Evolutionary conservation across 2,329 filamentous ascomycete species (phyloP), one percentile per base, ranked within the genome.

Genomic region (Pezicula radicicola): DNA sequence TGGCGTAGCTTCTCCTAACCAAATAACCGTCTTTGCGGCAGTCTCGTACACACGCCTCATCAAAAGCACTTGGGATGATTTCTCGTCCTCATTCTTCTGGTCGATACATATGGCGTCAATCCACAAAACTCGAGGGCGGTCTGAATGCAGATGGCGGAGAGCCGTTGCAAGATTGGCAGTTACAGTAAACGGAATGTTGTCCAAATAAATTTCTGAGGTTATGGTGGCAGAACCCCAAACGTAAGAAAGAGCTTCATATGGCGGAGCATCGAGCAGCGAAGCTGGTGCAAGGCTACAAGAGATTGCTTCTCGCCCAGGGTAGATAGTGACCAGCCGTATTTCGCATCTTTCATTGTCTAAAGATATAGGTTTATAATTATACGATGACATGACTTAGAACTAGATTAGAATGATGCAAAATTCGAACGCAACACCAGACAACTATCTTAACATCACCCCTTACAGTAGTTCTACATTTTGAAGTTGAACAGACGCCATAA

Each of bases 1-100:
- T n/a, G 15, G 27, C 57, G 36, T 30, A 9, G 8, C 28, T 30
- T 30, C 28, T 30, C 28, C 44, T 3, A 52, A 44, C 44, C 45
- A 52, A 18, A 46, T 45, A 10, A 48, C 30, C 13, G 41, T 30
- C 5, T 40, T 16, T 12, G 16, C 16, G 2, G 50, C 50, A 9
- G 19, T 48, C 6, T 16, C 16, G 27, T 48, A 52, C 16, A 52
- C 41, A 3, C 25, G 21, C 36, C 50, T 25, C 50, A 52, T 52
- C 21, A 52, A 30, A 19, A 13, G 16, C 7, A 52, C 50, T 28
- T 52, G 50, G 19, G 25, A 9, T 9, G 30, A 40, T 28, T 33
- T 48, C 45, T 52, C 50, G 9, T 25, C 10, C 16, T n/a, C 30
- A 21, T 52, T 47, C 1, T 41, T 19, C n/a, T n/a, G n/a, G n/a